A percentile compares a stretch with the other conserved stretches of the same genome.
Evolutionary conservation across 192 early-diverging fungal species (phyloP).

Genomic region (Umbelopsis sp.): DNA sequence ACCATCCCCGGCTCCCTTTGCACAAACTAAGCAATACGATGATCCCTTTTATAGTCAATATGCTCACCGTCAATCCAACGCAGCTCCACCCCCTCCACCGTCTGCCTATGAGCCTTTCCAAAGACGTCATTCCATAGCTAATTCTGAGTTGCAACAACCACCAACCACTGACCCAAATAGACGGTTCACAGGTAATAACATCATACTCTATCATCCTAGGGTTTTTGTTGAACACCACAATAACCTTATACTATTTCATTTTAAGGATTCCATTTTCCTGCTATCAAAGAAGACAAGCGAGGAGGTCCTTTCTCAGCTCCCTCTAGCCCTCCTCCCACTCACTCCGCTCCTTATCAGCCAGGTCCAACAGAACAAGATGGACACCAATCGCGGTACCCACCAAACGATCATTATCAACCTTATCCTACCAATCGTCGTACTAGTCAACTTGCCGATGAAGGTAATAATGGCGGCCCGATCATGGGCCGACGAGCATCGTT

Average conservation of each 20-base stretch:
- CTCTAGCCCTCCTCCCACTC: conserved; percentile 36
- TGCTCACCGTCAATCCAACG: not conserved
- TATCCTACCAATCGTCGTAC: conserved; percentile 13
- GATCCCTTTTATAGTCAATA: conserved; percentile 7
- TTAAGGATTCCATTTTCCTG: conserved; percentile 28
- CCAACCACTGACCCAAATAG: not conserved
- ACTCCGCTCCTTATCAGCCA: conserved; percentile 1
- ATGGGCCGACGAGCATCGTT: conserved; percentile 33
- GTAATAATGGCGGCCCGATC: conserved; percentile 16
- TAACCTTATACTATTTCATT: too few relatives aligned
- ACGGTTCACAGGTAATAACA: not conserved
- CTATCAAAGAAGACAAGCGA: conserved; percentile 34
- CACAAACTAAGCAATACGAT: conserved; percentile 14
- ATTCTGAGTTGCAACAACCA: conserved; percentile 21
- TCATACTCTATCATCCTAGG: too few relatives aligned
- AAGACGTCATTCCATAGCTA: conserved; percentile 42
- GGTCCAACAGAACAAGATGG: not conserved
- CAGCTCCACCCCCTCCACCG: conserved; percentile 10
- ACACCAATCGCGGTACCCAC: not conserved
- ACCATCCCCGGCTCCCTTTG: conserved; percentile 34
- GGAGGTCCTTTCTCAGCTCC: conserved; percentile 37
- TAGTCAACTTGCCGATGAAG: conserved; percentile 7
- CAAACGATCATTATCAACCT: conserved; percentile 10
- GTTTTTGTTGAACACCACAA: too few relatives aligned
- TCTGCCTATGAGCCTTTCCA: conserved; percentile 37